phyloP scores from a whole-genome alignment of 1,284 basidiomycete genomes.

The Tylopilus sp. region DNA sequence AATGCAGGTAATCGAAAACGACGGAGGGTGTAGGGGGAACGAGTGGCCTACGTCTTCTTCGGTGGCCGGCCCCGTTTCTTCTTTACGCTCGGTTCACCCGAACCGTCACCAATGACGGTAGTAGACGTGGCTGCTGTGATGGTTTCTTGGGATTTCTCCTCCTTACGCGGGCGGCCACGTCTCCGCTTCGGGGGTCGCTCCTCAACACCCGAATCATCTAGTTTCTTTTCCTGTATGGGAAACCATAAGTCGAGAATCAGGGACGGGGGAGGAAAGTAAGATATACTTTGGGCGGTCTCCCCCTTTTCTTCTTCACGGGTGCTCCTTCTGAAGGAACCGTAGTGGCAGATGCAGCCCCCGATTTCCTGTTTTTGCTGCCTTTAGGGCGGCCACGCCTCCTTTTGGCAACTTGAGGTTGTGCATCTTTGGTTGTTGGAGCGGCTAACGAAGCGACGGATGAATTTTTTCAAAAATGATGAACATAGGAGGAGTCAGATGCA shows the following conservation, averaged over 20 bases:
- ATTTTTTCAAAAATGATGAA: slow-evolving; percentile 21
- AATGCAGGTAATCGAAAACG: slow-evolving; percentile 22
- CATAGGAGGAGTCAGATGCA: slow-evolving; percentile 4
- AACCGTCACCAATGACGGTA: slow-evolving; percentile 40
- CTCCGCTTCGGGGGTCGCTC: slow-evolving; percentile 55
- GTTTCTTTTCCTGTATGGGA: slow-evolving; percentile 51
- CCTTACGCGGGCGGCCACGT: slow-evolving; percentile 70
- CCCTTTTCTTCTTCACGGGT: slow-evolving; percentile 55
- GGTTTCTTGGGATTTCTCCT: slow-evolving; percentile 46
- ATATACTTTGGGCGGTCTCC: slow-evolving; percentile 72
- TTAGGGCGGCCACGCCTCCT: slow-evolving; percentile 75
- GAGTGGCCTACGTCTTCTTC: slow-evolving; percentile 46
- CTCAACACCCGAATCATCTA: slow-evolving; percentile 44
- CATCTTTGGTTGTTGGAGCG: slow-evolving; percentile 25
- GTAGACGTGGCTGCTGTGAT: slow-evolving; percentile 30
- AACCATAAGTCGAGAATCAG: slow-evolving; percentile 29
- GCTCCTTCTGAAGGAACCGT: slow-evolving; percentile 38
- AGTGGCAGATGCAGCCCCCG: slow-evolving; percentile 38
- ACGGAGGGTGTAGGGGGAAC: slow-evolving; percentile 3
- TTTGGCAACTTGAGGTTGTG: slow-evolving; percentile 49
- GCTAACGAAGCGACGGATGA: slow-evolving; percentile 18
- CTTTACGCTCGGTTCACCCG: slow-evolving; percentile 47
- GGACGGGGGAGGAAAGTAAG: slow-evolving; percentile 20
- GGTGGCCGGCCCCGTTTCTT: slow-evolving; percentile 71
- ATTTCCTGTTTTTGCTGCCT: slow-evolving; percentile 80